Evolutionary conservation across 2,329 filamentous ascomycete genomes (phyloP), one percentile per base, ranked within the genome.

Genomic region (Pseudogymnoascus sp.): DNA sequence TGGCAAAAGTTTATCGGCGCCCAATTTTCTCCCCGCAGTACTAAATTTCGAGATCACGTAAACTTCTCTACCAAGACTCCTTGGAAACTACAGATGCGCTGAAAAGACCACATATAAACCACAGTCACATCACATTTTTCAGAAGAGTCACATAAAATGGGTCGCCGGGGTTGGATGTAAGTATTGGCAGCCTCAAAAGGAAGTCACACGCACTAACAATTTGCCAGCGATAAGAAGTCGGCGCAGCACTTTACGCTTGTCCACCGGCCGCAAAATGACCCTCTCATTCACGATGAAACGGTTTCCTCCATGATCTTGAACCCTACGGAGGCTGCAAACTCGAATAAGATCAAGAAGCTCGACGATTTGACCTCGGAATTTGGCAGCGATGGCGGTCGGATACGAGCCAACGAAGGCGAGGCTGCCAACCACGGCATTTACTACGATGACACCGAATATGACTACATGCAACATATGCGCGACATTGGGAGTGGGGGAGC

Each of bases 391-490:
- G 80, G 82, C 21, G 79, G 80, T 42, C 17, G 33, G 35, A 85
- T 96, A 67, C 87, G 92, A 68, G 83, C 85, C 62, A 97, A 99
- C 74, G 94, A 99, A 76, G 95, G 95, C 69, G 92, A 99, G 77
- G 94, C 95, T 7, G 94, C 95, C 68, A 90, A 90, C 74, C 86
- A 97, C 76, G 94, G 94, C 66, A 85, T 99, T 66, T 99, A 90
- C 80, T 99, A 83, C 75, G 95, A 99, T 76, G 94, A 99, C 76
- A 89, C 90, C 66, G 84, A 91, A 71, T 99, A 99, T 77, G 94
- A 99, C 76, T 99, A 99, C 78, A 99, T 99, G 94, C 94, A 99
- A 76, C 94, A 99, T 76, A 80, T 99, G 81, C 89, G 92, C 62
- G 94, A 97, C 69, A 78, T 99, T n/a, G 87, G 87, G 63, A 75